Evolutionary conservation across 2,329 filamentous ascomycete genomes (phyloP).

Genomic region (Stachybotrys chartarum): DNA sequence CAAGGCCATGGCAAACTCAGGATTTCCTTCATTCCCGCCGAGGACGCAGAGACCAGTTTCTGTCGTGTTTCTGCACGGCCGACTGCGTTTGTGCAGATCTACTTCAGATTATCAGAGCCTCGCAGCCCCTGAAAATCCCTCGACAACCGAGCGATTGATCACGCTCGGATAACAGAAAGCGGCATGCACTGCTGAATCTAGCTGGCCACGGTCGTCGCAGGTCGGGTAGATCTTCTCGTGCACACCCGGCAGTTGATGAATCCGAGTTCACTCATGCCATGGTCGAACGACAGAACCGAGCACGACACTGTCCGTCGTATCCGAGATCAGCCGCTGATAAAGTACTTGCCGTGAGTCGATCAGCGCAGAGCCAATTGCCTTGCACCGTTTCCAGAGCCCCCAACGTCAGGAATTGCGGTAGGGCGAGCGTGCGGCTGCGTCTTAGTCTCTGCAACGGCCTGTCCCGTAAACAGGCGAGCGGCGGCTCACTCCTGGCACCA

Average conservation of each 20-base stretch:
- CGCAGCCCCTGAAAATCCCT: neutral
- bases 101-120: too few species aligned
- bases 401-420: neutral
- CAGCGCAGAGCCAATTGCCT: neutral
- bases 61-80: too few species aligned
- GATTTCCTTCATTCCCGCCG: too few species aligned
- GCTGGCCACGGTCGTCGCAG: neutral
- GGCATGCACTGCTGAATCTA: neutral
- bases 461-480: neutral
- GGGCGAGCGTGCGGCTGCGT: neutral
- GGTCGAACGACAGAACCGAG: neutral
- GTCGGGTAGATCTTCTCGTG: neutral
- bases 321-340: neutral
- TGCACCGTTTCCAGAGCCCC: neutral
- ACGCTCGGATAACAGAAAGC: neutral
- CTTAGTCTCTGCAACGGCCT: neutral
- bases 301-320: neutral
- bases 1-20: too few species aligned
- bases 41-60: too few species aligned
- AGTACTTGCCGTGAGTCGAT: neutral
- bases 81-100: too few species aligned
- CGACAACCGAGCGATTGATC: neutral
- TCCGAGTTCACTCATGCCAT: neutral
- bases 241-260: neutral
- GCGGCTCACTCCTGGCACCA: neutral